A percentile compares a stretch with the other conserved stretches of the same genome.
phyloP scores from a whole-genome alignment of 2,329 filamentous ascomycete genomes.

The Nemania abortiva region DNA sequence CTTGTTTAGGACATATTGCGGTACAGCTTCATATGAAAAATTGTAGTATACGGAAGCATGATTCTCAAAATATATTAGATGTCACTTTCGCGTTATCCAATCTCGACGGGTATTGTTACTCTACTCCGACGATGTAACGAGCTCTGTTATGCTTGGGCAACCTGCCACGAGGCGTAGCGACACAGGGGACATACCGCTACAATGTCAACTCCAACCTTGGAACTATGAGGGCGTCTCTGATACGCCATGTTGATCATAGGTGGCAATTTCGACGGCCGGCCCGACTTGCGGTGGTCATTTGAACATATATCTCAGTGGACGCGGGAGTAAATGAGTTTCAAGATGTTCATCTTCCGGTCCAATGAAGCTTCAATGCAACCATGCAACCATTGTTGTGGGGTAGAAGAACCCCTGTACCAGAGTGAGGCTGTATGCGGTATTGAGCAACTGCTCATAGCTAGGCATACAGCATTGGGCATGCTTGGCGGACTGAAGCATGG shows the following conservation, averaged over 20 bases:
- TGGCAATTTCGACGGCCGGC: conserved; percentile 33
- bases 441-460: not conserved
- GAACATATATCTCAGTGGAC: conserved; percentile 9
- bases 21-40: conserved; percentile 19
- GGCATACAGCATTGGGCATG: conserved; percentile 11
- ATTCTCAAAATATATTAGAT: conserved; percentile 44
- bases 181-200: not conserved
- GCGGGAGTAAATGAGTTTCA: conserved; percentile 11
- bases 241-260: conserved; percentile 1
- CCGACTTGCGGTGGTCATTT: conserved; percentile 30
- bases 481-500: conserved; percentile 27
- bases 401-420: conserved; percentile 10
- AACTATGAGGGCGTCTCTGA: not conserved
- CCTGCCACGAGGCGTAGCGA: conserved; percentile 10
- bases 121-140: conserved; percentile 33
- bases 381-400: conserved; percentile 18
- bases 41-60: conserved; percentile 25
- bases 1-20: conserved; percentile 43
- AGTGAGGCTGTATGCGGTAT: conserved; percentile 30
- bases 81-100: conserved; percentile 36
- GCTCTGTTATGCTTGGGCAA: conserved; percentile 4
- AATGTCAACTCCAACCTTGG: conserved; percentile 23
- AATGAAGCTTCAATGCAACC: conserved; percentile 30
- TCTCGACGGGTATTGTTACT: conserved; percentile 38
- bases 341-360: conserved; percentile 31